A percentile compares a stretch with the other conserved stretches of the same genome.
Evolutionary conservation across 768 basidiomycete genomes (phyloP).

Genomic region (Lentinula lateritia): DNA sequence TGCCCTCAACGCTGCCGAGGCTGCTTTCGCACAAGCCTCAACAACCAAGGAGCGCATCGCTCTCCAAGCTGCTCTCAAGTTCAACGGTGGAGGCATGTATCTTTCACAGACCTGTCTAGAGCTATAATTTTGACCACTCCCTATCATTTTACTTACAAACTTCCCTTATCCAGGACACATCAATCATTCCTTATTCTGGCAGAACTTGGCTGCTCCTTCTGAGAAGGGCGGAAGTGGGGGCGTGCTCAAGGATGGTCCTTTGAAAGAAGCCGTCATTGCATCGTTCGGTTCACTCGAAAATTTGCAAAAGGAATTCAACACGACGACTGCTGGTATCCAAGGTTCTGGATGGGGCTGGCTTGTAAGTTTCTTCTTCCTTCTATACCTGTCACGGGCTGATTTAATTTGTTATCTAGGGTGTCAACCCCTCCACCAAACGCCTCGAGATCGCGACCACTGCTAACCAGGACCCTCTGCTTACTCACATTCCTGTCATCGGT

Average conservation of each 20-base stretch:
- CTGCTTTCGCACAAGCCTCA: conserved; percentile 57
- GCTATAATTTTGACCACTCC: too few relatives aligned
- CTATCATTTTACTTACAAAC: not conserved
- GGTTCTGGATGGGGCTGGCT: conserved; percentile 98
- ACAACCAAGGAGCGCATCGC: conserved; percentile 79
- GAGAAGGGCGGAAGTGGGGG: conserved; percentile 59
- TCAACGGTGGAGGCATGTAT: conserved; percentile 76
- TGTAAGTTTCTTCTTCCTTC: conserved; percentile 39
- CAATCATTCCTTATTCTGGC: conserved; percentile 97
- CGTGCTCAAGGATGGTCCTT: conserved; percentile 50
- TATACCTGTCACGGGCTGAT: not conserved
- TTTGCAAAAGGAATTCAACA: conserved; percentile 79
- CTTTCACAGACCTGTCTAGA: too few relatives aligned
- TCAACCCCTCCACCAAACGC: conserved; percentile 56
- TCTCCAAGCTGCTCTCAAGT: conserved; percentile 88
- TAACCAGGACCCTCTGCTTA: conserved; percentile 91
- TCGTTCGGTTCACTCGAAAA: conserved; percentile 68
- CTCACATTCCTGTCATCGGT: conserved; percentile 77
- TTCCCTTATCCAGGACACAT: conserved; percentile 58
- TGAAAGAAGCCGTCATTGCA: conserved; percentile 58
- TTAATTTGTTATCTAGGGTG: conserved; percentile 42
- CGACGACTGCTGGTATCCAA: conserved; percentile 80
- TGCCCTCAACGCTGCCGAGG: conserved; percentile 86
- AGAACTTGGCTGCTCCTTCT: conserved; percentile 71
- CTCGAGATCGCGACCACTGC: conserved; percentile 89